Evolutionary conservation across 257 asterid species (phyloP).

Genomic region (Linaria vulgaris): DNA sequence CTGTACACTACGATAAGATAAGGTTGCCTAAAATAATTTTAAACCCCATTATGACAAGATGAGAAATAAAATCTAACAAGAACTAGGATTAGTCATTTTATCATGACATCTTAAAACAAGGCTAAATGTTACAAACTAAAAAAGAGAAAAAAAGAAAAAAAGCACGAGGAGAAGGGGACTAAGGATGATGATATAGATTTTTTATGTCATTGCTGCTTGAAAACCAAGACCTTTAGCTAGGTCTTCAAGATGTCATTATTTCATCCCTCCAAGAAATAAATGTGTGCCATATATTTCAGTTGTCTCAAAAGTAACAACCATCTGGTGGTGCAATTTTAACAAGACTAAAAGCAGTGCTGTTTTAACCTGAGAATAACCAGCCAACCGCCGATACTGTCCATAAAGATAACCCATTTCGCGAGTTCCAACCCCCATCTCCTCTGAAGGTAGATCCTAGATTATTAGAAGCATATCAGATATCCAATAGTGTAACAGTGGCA

Average conservation of each 20-base stretch:
- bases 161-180: slow-evolving; percentile 1
- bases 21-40: slow-evolving; percentile 8
- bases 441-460: slow-evolving; percentile 92
- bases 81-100: not conserved
- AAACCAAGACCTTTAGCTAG: no score
- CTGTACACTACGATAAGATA: slow-evolving; percentile 3
- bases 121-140: not conserved
- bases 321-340: not conserved
- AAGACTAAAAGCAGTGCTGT: slow-evolving; percentile 16
- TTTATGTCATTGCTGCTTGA: no score
- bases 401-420: slow-evolving; percentile 97
- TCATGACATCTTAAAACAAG: slow-evolving; percentile 11
- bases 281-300: not conserved
- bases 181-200: not conserved
- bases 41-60: not conserved
- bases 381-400: slow-evolving; percentile 93
- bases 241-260: no score
- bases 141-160: no score
- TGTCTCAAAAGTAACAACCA: no score
- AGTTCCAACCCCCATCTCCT: slow-evolving; percentile 96
- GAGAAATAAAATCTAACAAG: not conserved
- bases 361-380: slow-evolving; percentile 94
- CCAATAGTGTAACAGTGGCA: slow-evolving; percentile 22
- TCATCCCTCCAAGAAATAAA: not conserved
- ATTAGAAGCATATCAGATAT: slow-evolving; percentile 28